These are phyloP conservation scores for Stylosanthes scabra DNA, from an alignment of 331 rosid genomes.

Conservation along the genomic window DNA sequence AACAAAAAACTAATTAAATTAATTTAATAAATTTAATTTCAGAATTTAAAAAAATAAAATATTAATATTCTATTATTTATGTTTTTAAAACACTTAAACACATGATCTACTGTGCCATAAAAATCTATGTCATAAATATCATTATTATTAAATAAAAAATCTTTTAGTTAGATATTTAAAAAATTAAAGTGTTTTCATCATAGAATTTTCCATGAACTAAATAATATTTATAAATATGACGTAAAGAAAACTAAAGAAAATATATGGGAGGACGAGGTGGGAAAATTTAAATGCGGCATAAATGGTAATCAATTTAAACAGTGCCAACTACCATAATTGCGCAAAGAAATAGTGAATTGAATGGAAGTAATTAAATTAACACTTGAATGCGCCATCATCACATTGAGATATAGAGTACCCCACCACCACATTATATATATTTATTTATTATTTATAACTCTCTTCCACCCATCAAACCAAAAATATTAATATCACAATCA, in stretches of 20 bases:
- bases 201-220: too few species aligned
- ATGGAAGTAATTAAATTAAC: background rate
- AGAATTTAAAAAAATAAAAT: too few species aligned
- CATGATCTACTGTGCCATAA: too few species aligned
- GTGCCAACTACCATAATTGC: background rate
- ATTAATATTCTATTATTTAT: too few species aligned
- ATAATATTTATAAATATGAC: background rate
- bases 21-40: too few species aligned
- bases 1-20: too few species aligned
- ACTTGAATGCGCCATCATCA: slow-evolving; percentile 26
- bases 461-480: slow-evolving; percentile 28
- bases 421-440: slow-evolving; percentile 19
- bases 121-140: too few species aligned
- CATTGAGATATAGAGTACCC: background rate
- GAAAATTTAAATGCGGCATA: background rate
- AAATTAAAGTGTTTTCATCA: too few species aligned
- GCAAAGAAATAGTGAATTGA: background rate
- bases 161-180: too few species aligned
- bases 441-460: background rate
- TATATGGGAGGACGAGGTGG: background rate
- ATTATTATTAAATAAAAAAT: too few species aligned
- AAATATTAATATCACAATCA: slow-evolving; percentile 24
- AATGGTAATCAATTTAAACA: slow-evolving; percentile 11
- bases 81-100: too few species aligned
- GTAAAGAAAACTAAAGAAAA: background rate